These are phyloP conservation scores for Diaporthe destruens DNA, from an alignment of 2,329 filamentous ascomycete species.

Conservation along the genomic window DNA sequence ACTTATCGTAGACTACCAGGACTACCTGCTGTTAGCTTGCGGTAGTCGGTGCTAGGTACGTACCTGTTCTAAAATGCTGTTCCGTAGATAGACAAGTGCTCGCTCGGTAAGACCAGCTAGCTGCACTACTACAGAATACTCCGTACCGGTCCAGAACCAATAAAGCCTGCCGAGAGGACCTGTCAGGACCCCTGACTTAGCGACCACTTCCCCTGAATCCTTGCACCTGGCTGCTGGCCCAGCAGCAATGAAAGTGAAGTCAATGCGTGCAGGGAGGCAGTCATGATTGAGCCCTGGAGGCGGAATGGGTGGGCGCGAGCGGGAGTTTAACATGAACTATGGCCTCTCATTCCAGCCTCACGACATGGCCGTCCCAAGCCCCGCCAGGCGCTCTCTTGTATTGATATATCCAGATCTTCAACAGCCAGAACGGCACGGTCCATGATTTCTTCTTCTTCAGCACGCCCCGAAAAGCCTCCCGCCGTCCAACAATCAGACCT, in stretches of 20 bases:
- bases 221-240: conserved; percentile 19
- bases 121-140: background rate
- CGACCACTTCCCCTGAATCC: conserved; percentile 28
- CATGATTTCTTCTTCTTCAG: background rate
- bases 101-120: no score
- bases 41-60: background rate
- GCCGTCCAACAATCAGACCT: conserved; percentile 14
- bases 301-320: background rate
- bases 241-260: conserved; percentile 17
- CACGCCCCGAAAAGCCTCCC: conserved; percentile 16
- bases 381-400: background rate
- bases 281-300: conserved; percentile 26
- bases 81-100: background rate
- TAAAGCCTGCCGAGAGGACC: conserved; percentile 15
- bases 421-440: background rate
- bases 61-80: background rate
- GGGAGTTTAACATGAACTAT: conserved; percentile 13
- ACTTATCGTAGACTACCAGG: background rate
- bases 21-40: background rate
- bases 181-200: conserved; percentile 34
- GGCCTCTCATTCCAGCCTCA: conserved; percentile 1
- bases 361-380: background rate
- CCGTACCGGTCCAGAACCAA: no score
- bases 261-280: conserved; percentile 21
- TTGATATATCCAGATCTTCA: background rate